These are phyloP conservation scores for Niveomyces coronatus DNA, from an alignment of 2,329 filamentous ascomycete genomes.

Conservation along the genomic window DNA sequence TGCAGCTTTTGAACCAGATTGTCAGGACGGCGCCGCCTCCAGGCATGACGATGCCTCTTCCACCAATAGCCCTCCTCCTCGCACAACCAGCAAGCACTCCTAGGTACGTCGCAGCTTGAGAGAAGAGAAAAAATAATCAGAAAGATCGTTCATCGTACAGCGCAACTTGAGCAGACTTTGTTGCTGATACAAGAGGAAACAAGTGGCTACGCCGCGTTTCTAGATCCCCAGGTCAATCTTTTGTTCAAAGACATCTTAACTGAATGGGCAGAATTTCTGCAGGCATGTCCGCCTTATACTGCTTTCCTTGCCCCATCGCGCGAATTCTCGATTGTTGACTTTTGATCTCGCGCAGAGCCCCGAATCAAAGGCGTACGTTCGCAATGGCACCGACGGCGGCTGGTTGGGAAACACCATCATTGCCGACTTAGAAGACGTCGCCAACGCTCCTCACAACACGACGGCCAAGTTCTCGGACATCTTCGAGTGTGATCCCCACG, in stretches of 20 bases:
- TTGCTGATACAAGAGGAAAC: no score
- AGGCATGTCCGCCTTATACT: background rate
- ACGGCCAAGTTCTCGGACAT: conserved; percentile 45
- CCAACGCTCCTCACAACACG: conserved; percentile 34
- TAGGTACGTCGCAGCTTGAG: no score
- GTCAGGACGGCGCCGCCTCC: conserved; percentile 25
- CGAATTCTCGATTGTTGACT: background rate
- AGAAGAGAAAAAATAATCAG: no score
- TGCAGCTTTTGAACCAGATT: conserved; percentile 4
- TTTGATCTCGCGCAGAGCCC: conserved; percentile 27
- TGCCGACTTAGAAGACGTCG: conserved; percentile 39
- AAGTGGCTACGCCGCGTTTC: conserved; percentile 4
- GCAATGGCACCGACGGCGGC: conserved; percentile 32
- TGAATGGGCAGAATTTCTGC: conserved; percentile 4
- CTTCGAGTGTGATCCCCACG: conserved; percentile 47
- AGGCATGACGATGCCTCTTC: background rate
- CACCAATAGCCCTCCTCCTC: conserved; percentile 1
- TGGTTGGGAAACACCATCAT: conserved; percentile 45
- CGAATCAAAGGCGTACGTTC: conserved; percentile 37
- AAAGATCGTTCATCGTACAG: no score
- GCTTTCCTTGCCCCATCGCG: no score
- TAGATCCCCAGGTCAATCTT: conserved; percentile 2
- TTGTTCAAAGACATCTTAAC: conserved; percentile 4
- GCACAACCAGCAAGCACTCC: conserved; percentile 44
- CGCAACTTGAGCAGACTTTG: no score